A percentile compares a stretch with the other conserved stretches of the same genome.
Evolutionary conservation across 768 basidiomycete species (phyloP).

Genomic region (Tricholoma saponaceum): DNA sequence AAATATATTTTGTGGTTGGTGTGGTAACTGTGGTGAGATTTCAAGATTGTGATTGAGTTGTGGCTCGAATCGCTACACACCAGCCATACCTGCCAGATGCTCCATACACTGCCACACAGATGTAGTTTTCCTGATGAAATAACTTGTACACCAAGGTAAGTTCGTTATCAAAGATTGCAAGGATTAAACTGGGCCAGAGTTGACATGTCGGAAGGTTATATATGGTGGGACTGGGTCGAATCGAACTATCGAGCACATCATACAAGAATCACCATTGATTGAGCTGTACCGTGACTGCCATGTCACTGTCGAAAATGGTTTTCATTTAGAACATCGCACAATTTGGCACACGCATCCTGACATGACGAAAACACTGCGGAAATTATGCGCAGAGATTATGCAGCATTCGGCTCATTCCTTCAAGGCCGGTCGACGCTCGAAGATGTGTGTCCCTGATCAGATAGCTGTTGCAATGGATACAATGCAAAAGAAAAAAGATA

Average conservation of each 20-base stretch:
- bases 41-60: too few species aligned
- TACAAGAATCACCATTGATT: slow-evolving; percentile 21
- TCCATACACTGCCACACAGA: too few species aligned
- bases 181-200: not conserved
- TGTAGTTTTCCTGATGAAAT: too few species aligned
- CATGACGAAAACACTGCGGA: slow-evolving; percentile 20
- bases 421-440: not conserved
- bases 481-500: not conserved
- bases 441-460: slow-evolving; percentile 8
- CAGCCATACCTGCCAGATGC: too few species aligned
- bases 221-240: slow-evolving; percentile 13
- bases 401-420: not conserved
- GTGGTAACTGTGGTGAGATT: too few species aligned
- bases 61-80: too few species aligned
- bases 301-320: slow-evolving; percentile 16
- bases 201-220: slow-evolving; percentile 1
- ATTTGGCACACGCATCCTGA: slow-evolving; percentile 19
- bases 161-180: not conserved
- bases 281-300: slow-evolving; percentile 18
- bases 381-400: slow-evolving; percentile 1
- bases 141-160: slow-evolving; percentile 25
- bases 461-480: slow-evolving; percentile 3
- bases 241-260: slow-evolving; percentile 7
- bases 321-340: slow-evolving; percentile 17
- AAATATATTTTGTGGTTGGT: too few species aligned